phyloP scores from a whole-genome alignment of 2,329 filamentous ascomycete species.

The Calonectria fujianensis region DNA sequence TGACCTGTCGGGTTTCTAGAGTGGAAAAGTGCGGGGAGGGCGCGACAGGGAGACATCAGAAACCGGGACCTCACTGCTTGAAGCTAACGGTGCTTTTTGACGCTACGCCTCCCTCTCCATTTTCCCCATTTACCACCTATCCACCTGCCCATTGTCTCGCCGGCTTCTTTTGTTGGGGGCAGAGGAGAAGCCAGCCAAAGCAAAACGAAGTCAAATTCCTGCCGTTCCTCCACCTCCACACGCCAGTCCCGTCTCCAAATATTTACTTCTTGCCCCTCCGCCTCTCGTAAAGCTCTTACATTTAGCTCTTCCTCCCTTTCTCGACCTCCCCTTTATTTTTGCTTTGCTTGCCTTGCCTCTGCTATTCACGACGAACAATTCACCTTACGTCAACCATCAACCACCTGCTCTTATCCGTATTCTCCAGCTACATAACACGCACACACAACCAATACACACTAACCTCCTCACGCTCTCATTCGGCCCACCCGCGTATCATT shows the following conservation, averaged over 20 bases:
- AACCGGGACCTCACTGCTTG: conserved; percentile 31
- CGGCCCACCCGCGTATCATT: conserved; percentile 21
- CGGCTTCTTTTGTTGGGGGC: conserved; percentile 40
- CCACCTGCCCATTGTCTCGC: conserved; percentile 30
- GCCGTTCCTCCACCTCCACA: conserved; percentile 30
- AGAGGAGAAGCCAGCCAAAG: conserved; percentile 22
- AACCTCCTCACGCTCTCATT: conserved; percentile 20
- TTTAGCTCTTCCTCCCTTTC: conserved; percentile 5
- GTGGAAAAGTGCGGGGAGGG: conserved; percentile 40
- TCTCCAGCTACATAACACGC: not conserved
- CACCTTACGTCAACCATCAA: conserved; percentile 3
- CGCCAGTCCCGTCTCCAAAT: conserved; percentile 24
- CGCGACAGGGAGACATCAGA: conserved; percentile 28
- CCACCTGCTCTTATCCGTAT: not conserved
- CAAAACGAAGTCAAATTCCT: conserved; percentile 29
- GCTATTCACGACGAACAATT: conserved; percentile 10
- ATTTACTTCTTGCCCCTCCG: conserved; percentile 20
- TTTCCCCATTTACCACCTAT: conserved; percentile 31
- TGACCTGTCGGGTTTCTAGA: conserved; percentile 27
- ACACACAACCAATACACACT: not conserved
- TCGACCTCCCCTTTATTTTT: not conserved
- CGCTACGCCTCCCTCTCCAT: conserved; percentile 34
- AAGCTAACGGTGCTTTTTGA: conserved; percentile 34
- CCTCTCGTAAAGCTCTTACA: not conserved
- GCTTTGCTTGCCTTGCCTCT: not conserved